Conservation (phyloP, 306 rosid genomes). For the Cicer judaicum region DNA sequence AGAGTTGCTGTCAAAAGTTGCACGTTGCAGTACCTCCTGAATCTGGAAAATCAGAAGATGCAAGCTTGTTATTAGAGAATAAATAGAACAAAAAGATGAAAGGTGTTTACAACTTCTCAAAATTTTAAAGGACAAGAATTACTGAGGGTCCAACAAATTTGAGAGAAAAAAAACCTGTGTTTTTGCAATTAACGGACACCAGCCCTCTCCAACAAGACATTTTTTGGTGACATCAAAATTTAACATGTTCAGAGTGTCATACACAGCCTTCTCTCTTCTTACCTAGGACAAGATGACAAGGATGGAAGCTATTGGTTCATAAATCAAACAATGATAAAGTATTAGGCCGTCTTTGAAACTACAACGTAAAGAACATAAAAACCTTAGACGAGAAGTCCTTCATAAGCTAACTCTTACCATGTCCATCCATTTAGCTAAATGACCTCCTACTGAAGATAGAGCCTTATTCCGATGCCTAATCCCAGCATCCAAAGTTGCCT, state of each 20-base stretch:
- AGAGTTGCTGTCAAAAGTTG: conserved; percentile 96
- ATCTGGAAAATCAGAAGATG: conserved; percentile 64
- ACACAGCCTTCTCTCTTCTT: conserved; percentile 96
- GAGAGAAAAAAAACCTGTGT: conserved; percentile 62
- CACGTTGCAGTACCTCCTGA: conserved; percentile 92
- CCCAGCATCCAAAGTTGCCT: conserved; percentile 92
- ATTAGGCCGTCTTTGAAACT: conserved; percentile 34
- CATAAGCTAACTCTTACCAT: conserved; percentile 64
- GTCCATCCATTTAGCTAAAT: conserved; percentile 83
- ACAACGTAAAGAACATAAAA: conserved; percentile 25
- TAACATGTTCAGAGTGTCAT: conserved; percentile 92
- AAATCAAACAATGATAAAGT: conserved; percentile 22
- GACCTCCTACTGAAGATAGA: conserved; percentile 74
- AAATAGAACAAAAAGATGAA: conserved; percentile 30
- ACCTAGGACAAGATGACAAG: conserved; percentile 68
- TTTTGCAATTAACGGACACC: conserved; percentile 94
- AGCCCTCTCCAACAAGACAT: conserved; percentile 98
- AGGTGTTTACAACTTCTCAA: conserved; percentile 21
- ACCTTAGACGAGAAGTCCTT: conserved; percentile 32
- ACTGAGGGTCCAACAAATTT: conserved; percentile 12
- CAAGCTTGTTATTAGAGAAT: conserved; percentile 33
- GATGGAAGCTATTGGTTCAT: conserved; percentile 49
- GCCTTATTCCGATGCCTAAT: conserved; percentile 90
- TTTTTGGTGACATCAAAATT: conserved; percentile 98
- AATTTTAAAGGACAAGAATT: neutral